These are phyloP conservation scores for Pyrus pyrifolia DNA, from an alignment of 306 rosid genomes.

Conservation along the genomic window DNA sequence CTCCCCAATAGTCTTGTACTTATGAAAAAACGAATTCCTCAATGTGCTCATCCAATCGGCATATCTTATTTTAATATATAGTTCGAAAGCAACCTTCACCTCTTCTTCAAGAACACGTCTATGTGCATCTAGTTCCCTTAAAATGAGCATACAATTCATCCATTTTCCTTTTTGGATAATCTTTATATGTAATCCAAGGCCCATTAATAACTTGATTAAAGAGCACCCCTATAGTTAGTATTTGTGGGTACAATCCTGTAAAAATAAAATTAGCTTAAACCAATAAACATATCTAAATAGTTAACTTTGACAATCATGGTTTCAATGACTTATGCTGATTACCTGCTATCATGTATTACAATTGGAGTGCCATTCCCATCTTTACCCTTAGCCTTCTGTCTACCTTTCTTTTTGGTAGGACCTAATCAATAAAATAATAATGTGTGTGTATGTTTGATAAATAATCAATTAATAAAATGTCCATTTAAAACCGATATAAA, in stretches of 20 bases:
- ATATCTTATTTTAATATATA: neutral
- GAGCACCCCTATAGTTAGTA: neutral
- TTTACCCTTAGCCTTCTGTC: too few species aligned
- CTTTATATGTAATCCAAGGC: neutral
- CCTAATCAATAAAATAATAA: neutral
- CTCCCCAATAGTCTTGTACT: neutral
- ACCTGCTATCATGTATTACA: neutral
- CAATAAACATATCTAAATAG: neutral
- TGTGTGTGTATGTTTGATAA: too few species aligned
- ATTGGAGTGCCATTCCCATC: neutral
- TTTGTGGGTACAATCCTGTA: neutral
- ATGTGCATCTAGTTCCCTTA: neutral
- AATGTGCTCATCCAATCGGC: neutral
- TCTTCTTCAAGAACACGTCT: neutral
- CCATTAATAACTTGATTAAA: neutral
- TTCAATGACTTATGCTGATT: too few species aligned
- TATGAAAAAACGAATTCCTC: neutral
- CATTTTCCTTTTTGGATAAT: neutral
- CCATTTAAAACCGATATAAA: neutral
- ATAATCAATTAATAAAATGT: neutral
- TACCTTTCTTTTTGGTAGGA: neutral
- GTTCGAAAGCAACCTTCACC: neutral
- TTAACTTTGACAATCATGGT: too few species aligned
- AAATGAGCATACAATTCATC: neutral
- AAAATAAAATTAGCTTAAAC: neutral